phyloP scores from a whole-genome alignment of 192 early-diverging fungal species.

The Powellomyces hirtus region DNA sequence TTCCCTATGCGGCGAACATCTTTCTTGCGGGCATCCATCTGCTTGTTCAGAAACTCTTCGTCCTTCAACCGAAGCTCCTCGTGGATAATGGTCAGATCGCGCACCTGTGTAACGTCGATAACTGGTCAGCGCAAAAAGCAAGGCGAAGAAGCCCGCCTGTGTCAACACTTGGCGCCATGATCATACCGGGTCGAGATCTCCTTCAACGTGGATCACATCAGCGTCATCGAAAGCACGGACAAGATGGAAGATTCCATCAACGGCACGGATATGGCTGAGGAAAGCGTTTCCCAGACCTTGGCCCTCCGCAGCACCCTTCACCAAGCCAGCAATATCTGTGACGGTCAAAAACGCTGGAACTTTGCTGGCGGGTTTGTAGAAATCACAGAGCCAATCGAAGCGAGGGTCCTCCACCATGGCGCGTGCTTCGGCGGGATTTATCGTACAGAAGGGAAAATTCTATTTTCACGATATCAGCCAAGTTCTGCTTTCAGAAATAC shows the following conservation, averaged over 20 bases:
- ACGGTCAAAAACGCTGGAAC: conserved; percentile 84
- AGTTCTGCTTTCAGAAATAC: conserved; percentile 79
- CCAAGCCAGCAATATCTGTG: conserved; percentile 97
- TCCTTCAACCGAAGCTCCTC: conserved; percentile 96
- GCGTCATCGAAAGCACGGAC: conserved; percentile 30
- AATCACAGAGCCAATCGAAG: conserved; percentile 74
- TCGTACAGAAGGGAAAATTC: conserved; percentile 94
- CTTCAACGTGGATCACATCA: conserved; percentile 84
- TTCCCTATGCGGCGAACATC: conserved; percentile 70
- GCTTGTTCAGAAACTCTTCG: conserved; percentile 68
- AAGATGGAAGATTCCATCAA: conserved; percentile 60
- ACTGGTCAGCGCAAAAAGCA: too few species aligned
- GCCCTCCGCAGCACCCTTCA: conserved; percentile 68
- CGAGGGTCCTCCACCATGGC: conserved; percentile 85
- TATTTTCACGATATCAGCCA: conserved; percentile 65
- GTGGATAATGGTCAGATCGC: conserved; percentile 95
- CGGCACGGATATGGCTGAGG: conserved; percentile 79
- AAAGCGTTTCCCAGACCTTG: conserved; percentile 84
- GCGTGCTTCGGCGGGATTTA: conserved; percentile 86
- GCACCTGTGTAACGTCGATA: too few species aligned
- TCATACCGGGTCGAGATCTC: conserved; percentile 69
- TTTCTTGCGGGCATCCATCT: conserved; percentile 65
- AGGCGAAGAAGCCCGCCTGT: too few species aligned
- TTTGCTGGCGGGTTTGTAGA: conserved; percentile 57
- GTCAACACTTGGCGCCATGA: too few species aligned